These are phyloP conservation scores for Yamagishiella unicocca DNA, from an alignment of 139 green algal species.

Conservation along the genomic window DNA sequence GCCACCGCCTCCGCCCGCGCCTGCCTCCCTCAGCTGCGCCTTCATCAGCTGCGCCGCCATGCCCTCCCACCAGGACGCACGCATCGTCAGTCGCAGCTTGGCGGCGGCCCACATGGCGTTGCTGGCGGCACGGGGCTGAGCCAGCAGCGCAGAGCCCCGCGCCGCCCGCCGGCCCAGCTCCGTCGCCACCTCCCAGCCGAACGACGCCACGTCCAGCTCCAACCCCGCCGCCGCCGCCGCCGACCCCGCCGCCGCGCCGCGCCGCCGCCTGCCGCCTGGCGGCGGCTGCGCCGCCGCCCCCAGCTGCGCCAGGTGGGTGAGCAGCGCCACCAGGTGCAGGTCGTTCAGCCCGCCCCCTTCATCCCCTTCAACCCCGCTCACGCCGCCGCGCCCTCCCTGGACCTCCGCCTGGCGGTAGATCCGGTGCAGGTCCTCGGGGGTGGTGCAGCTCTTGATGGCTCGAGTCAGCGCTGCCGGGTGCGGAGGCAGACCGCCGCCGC, in stretches of 20 bases:
- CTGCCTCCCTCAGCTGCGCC: not conserved
- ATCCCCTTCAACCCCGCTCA: not conserved
- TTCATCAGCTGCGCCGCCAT: slow-evolving; percentile 20
- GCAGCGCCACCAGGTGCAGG: slow-evolving; percentile 24
- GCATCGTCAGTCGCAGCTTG: slow-evolving; percentile 20
- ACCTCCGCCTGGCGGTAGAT: not conserved
- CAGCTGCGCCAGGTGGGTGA: slow-evolving; percentile 38
- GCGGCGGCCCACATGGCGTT: slow-evolving; percentile 31
- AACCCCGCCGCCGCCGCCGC: not conserved
- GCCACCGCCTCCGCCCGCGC: not conserved
- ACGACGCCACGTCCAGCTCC: not conserved
- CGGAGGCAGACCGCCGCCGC: not conserved
- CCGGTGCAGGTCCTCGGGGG: not conserved
- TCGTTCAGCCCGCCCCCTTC: not conserved
- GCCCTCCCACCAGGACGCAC: slow-evolving; percentile 31
- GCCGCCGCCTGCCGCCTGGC: not conserved
- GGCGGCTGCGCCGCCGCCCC: not conserved
- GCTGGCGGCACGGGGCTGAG: slow-evolving; percentile 20
- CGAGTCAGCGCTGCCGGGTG: not conserved
- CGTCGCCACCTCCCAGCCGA: slow-evolving; percentile 3
- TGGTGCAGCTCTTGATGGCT: slow-evolving; percentile 22
- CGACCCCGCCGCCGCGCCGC: not conserved
- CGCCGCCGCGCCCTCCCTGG: not conserved
- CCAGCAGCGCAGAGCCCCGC: slow-evolving; percentile 1
- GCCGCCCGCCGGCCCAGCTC: not conserved